Conservation (phyloP, 106 monocot genomes). For the Narthecium ossifragum region DNA sequence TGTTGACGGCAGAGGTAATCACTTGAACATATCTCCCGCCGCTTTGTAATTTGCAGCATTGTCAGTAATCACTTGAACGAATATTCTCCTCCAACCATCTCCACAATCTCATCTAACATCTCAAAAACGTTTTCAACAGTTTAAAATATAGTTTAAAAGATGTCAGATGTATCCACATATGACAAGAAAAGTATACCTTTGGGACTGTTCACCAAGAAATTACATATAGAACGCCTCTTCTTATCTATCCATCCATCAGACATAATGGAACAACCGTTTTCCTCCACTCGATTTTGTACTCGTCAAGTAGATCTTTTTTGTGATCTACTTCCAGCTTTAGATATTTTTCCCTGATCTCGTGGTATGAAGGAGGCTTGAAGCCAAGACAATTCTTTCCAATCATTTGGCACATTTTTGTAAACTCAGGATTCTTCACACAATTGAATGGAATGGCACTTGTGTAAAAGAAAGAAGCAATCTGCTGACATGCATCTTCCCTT, state of each 20-base stretch:
- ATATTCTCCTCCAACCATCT: not conserved
- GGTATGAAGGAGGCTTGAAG: not conserved
- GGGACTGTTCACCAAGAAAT: not conserved
- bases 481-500: not conserved
- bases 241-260: conserved; percentile 2
- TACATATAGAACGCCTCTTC: conserved; percentile 1
- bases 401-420: not conserved
- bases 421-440: not conserved
- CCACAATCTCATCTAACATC: not conserved
- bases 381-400: not conserved
- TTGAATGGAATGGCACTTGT: not conserved
- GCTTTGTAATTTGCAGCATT: not conserved
- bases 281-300: not conserved
- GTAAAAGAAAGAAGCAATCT: not conserved
- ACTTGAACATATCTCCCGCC: too few relatives aligned
- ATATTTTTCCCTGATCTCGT: not conserved
- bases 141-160: too few relatives aligned
- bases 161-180: not conserved
- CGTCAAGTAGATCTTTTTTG: not conserved
- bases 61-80: not conserved
- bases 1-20: too few relatives aligned
- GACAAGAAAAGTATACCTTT: not conserved
- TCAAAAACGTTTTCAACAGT: not conserved
- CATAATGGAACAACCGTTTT: conserved; percentile 1
- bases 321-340: not conserved